Evolutionary conservation across 2,329 filamentous ascomycete genomes (phyloP).

Genomic region (Aspergillus fijiensis): DNA sequence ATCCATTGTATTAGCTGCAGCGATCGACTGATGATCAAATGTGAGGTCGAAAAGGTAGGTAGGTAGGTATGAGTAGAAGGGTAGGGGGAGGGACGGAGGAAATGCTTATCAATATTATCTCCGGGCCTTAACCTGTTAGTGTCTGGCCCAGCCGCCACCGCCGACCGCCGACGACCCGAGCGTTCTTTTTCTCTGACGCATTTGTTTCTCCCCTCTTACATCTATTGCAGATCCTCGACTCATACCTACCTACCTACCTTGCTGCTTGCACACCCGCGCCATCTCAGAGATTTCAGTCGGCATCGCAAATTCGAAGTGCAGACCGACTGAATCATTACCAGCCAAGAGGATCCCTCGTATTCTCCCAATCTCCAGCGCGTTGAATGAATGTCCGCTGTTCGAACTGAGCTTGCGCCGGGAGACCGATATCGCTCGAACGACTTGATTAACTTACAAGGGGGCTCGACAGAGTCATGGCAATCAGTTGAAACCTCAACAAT

Average conservation of each 20-base stretch:
- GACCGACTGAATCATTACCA: background rate
- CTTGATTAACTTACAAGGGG: constrained; percentile 10
- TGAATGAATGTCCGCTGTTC: constrained; percentile 30
- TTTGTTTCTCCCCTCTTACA: constrained; percentile 9
- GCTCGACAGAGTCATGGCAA: constrained; percentile 30
- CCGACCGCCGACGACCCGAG: constrained; percentile 18
- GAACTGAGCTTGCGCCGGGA: constrained; percentile 22
- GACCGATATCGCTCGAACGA: constrained; percentile 25
- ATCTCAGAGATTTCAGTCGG: background rate
- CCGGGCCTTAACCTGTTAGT: constrained; percentile 18
- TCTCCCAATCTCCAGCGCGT: background rate
- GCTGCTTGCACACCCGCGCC: background rate
- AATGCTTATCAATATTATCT: constrained; percentile 15
- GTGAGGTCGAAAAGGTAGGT: background rate
- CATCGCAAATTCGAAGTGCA: background rate
- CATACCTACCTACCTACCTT: background rate
- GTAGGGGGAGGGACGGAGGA: background rate
- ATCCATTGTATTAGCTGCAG: background rate
- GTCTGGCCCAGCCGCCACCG: constrained; percentile 26
- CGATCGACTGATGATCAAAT: background rate
- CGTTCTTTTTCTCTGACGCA: constrained; percentile 26
- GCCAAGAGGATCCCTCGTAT: background rate
- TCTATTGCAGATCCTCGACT: constrained; percentile 3
- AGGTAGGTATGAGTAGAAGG: background rate
- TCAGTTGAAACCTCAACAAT: constrained; percentile 36